These are phyloP conservation scores for Chytriomyces sp. DNA, from an alignment of 192 early-diverging fungal genomes.

Conservation along the genomic window DNA sequence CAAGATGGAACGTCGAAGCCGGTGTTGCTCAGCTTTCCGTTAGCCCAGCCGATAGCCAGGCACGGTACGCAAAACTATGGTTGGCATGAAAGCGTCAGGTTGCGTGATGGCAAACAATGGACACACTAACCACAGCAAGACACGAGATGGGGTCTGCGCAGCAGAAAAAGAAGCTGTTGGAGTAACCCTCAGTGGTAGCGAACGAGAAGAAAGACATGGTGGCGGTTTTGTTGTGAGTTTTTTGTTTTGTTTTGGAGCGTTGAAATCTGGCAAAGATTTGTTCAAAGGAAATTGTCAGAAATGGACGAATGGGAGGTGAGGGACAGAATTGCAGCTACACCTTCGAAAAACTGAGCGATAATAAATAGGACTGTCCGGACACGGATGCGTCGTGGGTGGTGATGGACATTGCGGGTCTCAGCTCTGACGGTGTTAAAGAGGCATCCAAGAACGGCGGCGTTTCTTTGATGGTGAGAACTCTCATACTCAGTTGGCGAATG, in stretches of 20 bases:
- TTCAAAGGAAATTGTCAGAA: no score
- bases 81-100: background rate
- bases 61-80: background rate
- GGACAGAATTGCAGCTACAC: no score
- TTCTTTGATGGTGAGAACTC: constrained; percentile 26
- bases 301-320: no score
- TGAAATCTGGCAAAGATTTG: no score
- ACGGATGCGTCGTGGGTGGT: constrained; percentile 19
- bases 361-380: constrained; percentile 14
- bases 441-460: constrained; percentile 13
- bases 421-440: constrained; percentile 6
- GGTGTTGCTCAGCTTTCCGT: background rate
- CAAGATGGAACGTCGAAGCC: constrained; percentile 6
- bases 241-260: no score
- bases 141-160: no score
- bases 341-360: background rate
- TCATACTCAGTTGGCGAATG: no score
- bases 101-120: background rate
- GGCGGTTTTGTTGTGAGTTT: no score
- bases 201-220: no score
- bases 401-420: constrained; percentile 22
- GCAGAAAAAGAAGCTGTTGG: no score
- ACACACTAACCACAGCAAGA: background rate
- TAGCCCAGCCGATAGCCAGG: background rate
- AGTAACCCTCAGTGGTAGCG: no score